Percentiles rank a stretch among this genome's conserved stretches.
phyloP scores from a whole-genome alignment of 768 basidiomycete genomes.

The Lactarius trivialis region DNA sequence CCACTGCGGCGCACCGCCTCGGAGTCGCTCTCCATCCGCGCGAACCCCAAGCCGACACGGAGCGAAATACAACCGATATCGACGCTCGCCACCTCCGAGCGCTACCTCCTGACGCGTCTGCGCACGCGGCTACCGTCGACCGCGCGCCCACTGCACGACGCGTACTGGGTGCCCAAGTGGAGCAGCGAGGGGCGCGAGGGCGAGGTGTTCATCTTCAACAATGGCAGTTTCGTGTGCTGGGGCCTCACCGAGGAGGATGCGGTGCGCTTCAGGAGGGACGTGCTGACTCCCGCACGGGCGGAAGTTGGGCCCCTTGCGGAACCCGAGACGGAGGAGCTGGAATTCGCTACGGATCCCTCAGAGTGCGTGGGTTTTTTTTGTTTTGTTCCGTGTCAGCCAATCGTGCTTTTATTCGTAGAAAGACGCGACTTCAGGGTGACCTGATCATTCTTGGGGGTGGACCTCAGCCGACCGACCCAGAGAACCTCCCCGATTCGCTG shows the following conservation, averaged over 20 bases:
- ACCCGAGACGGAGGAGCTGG: slow-evolving; percentile 82
- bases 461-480: slow-evolving; percentile 49
- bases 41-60: slow-evolving; percentile 80
- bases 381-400: slow-evolving; percentile 2
- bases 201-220: slow-evolving; percentile 84
- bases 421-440: slow-evolving; percentile 85
- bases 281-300: slow-evolving; percentile 49
- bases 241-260: slow-evolving; percentile 75
- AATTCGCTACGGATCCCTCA: slow-evolving; percentile 85
- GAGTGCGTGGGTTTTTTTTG: slow-evolving; percentile 50
- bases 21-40: slow-evolving; percentile 78
- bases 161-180: slow-evolving; percentile 74
- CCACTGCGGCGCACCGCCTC: slow-evolving; percentile 77
- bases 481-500: slow-evolving; percentile 39
- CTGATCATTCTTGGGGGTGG: slow-evolving; percentile 80
- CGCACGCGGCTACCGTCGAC: slow-evolving; percentile 46
- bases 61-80: slow-evolving; percentile 73
- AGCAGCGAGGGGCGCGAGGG: slow-evolving; percentile 50
- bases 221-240: slow-evolving; percentile 90
- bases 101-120: slow-evolving; percentile 64
- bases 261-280: slow-evolving; percentile 53
- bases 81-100: slow-evolving; percentile 82
- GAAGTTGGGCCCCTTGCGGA: slow-evolving; percentile 61
- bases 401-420: slow-evolving; percentile 36
- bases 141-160: slow-evolving; percentile 61